phyloP scores from a whole-genome alignment of 495 filamentous ascomycete species.

The Extremus antarcticus region DNA sequence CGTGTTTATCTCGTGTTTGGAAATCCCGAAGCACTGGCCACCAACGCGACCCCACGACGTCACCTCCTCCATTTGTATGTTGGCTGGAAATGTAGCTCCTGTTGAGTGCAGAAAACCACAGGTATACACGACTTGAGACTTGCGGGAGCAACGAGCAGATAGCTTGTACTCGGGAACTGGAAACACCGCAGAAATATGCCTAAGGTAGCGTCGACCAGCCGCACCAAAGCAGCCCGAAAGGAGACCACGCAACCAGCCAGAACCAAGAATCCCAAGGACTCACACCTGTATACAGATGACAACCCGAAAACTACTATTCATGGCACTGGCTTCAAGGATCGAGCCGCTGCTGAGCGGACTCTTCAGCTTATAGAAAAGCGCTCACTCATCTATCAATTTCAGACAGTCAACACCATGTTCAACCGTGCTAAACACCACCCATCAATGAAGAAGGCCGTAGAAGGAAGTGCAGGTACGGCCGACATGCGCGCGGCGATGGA shows the following conservation, averaged over 20 bases:
- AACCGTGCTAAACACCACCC: slow-evolving; percentile 15
- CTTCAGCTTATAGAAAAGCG: slow-evolving; percentile 8
- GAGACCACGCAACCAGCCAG: background rate
- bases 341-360: slow-evolving; percentile 4
- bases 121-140: no score
- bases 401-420: slow-evolving; percentile 13
- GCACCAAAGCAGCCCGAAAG: background rate
- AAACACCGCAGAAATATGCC: no score
- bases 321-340: slow-evolving; percentile 16
- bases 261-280: slow-evolving; percentile 8
- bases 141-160: no score
- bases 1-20: no score
- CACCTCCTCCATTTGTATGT: no score
- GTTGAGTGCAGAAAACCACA: no score
- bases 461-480: background rate
- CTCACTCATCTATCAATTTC: slow-evolving; percentile 12
- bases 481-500: slow-evolving; percentile 12
- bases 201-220: background rate
- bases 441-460: slow-evolving; percentile 11
- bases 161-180: no score
- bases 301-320: slow-evolving; percentile 14
- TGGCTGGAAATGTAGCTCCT: no score
- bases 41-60: no score
- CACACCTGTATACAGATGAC: slow-evolving; percentile 18
- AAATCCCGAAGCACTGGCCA: no score